These are phyloP conservation scores for Tuctoria greenei DNA, from an alignment of 176 grass and related monocot species.

Conservation along the genomic window DNA sequence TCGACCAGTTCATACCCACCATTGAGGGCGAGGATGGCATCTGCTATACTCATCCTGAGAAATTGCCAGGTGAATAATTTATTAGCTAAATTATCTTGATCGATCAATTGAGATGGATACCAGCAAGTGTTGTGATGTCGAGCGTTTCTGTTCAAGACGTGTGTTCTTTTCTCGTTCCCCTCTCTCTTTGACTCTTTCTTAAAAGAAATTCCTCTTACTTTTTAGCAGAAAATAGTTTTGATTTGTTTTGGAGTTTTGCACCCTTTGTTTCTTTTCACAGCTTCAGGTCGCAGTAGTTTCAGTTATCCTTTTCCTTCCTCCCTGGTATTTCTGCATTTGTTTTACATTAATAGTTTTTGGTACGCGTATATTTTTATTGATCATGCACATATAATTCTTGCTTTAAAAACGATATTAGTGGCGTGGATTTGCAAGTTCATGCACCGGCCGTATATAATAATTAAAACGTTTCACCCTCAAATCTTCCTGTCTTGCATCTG, in stretches of 20 bases:
- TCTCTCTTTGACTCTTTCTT: background rate
- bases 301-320: background rate
- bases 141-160: constrained; percentile 12
- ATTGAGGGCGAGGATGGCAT: constrained; percentile 95
- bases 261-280: constrained; percentile 29
- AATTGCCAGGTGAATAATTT: constrained; percentile 84
- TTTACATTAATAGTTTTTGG: background rate
- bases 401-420: background rate
- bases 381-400: background rate
- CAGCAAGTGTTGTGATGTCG: background rate
- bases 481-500: constrained; percentile 14
- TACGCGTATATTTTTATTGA: background rate
- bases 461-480: constrained; percentile 6
- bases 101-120: background rate
- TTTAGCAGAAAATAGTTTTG: background rate
- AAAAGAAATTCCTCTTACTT: background rate
- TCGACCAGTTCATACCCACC: constrained; percentile 94
- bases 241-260: background rate
- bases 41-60: constrained; percentile 95
- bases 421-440: constrained; percentile 14
- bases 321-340: constrained; percentile 18
- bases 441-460: background rate
- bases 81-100: background rate
- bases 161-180: constrained; percentile 8
- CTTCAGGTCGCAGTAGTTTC: background rate